phyloP scores from a whole-genome alignment of 805 yeast species.

The Kockiozyma suomiensis region DNA sequence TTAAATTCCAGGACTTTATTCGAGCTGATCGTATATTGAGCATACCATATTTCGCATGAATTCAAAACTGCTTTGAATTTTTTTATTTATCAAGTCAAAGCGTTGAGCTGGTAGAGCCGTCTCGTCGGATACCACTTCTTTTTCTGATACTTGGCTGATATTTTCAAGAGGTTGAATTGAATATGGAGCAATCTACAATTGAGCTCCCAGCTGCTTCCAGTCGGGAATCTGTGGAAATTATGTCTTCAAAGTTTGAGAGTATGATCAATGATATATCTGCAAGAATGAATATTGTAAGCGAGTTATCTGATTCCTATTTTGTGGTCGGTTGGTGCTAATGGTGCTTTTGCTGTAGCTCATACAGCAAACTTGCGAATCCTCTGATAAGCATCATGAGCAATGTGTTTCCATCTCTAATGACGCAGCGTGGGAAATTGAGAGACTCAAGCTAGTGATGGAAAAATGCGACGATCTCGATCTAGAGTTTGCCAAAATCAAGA shows the following conservation, averaged over 20 bases:
- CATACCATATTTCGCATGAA: no score
- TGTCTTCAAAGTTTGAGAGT: constrained; percentile 18
- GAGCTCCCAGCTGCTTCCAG: neutral
- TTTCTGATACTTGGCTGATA: no score
- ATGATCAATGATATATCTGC: constrained; percentile 22
- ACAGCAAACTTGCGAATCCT: constrained; percentile 29
- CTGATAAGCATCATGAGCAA: constrained; percentile 29
- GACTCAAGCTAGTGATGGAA: constrained; percentile 14
- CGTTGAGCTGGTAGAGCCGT: no score
- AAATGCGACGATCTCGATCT: constrained; percentile 31
- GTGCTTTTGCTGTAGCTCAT: constrained; percentile 16
- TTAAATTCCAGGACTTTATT: no score
- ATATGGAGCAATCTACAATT: neutral
- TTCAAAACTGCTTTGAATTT: no score
- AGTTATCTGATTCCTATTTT: neutral
- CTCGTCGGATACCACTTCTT: no score
- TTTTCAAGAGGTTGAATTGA: no score
- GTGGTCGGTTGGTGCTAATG: neutral
- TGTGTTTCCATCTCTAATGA: constrained; percentile 28
- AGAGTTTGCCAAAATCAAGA: constrained; percentile 33
- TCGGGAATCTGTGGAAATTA: constrained; percentile 15
- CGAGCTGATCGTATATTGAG: no score
- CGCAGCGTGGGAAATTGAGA: constrained; percentile 22
- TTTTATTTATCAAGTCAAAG: no score
- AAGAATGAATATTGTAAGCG: constrained; percentile 23